phyloP scores from a whole-genome alignment of 2,329 filamentous ascomycete species.

The Venturia oleaginea region DNA sequence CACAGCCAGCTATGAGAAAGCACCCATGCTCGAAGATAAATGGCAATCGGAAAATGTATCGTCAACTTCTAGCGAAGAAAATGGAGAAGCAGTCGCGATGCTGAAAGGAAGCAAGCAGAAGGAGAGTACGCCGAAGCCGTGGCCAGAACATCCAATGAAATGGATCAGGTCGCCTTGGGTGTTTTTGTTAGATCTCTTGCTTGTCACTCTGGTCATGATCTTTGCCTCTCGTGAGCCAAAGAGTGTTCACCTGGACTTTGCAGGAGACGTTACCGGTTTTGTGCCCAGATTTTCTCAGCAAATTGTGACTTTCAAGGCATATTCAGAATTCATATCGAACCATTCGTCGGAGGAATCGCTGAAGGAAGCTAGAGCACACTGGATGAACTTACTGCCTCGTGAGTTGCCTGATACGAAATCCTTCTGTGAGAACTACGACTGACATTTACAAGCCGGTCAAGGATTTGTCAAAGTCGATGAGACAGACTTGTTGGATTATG shows the following conservation, averaged over 20 bases:
- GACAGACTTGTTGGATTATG: not conserved
- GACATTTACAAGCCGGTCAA: conserved; percentile 7
- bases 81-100: not conserved
- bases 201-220: conserved; percentile 8
- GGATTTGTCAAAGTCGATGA: conserved; percentile 7
- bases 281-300: conserved; percentile 7
- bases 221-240: conserved; percentile 4
- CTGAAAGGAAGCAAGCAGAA: not conserved
- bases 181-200: conserved; percentile 7
- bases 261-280: conserved; percentile 9
- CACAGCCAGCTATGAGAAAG: conserved; percentile 7
- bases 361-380: conserved; percentile 3
- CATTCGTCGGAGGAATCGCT: conserved; percentile 9
- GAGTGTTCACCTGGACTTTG: not conserved
- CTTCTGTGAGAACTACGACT: not conserved
- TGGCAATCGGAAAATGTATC: not conserved
- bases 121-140: not conserved
- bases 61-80: conserved; percentile 3
- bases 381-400: conserved; percentile 12
- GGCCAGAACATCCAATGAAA: not conserved
- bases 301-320: not conserved
- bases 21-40: conserved; percentile 6
- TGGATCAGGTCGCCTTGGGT: conserved; percentile 10
- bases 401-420: not conserved
- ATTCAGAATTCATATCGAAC: conserved; percentile 13